Percentiles rank a stretch among this genome's conserved stretches.
phyloP scores from a whole-genome alignment of 192 early-diverging fungal species.

The Podila minutissima region DNA sequence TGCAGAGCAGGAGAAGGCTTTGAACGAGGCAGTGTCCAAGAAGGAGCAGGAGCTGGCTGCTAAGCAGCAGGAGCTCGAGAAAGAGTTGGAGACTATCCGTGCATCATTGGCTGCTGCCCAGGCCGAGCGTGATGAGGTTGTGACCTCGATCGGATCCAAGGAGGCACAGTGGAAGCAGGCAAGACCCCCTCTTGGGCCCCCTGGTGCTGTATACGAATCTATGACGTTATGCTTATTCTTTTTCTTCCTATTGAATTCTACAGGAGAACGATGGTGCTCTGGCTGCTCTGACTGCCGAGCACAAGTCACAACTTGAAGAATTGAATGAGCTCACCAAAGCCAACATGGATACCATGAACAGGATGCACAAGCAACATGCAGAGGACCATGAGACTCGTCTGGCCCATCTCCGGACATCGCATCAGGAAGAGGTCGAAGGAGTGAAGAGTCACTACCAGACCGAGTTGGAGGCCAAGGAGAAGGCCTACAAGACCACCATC shows the following conservation, averaged over 20 bases:
- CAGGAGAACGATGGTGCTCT: slow-evolving; percentile 10
- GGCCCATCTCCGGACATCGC: slow-evolving; percentile 17
- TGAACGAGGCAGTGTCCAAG: slow-evolving; percentile 20
- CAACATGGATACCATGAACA: slow-evolving; percentile 43
- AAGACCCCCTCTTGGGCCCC: not conserved
- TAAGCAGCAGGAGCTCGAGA: slow-evolving; percentile 15
- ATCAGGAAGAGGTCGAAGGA: slow-evolving; percentile 38
- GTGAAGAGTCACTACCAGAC: slow-evolving; percentile 16
- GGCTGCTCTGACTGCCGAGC: slow-evolving; percentile 10
- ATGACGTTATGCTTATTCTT: too few species aligned
- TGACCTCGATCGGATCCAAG: slow-evolving; percentile 11
- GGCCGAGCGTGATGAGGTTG: slow-evolving; percentile 31
- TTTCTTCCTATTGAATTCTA: not conserved
- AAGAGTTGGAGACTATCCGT: slow-evolving; percentile 23
- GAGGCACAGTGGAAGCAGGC: slow-evolving; percentile 24
- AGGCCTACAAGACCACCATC: not conserved
- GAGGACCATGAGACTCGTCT: slow-evolving; percentile 43
- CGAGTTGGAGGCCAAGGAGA: slow-evolving; percentile 20
- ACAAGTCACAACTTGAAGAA: slow-evolving; percentile 35
- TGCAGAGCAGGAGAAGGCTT: slow-evolving; percentile 17
- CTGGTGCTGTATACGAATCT: too few species aligned
- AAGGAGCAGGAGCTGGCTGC: slow-evolving; percentile 24
- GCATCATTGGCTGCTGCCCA: slow-evolving; percentile 7
- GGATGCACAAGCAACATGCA: slow-evolving; percentile 48
- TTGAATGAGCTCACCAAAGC: slow-evolving; percentile 9